Evolutionary conservation across 73 alveolate species (phyloP).

Genomic region (Stentor roeselii): DNA sequence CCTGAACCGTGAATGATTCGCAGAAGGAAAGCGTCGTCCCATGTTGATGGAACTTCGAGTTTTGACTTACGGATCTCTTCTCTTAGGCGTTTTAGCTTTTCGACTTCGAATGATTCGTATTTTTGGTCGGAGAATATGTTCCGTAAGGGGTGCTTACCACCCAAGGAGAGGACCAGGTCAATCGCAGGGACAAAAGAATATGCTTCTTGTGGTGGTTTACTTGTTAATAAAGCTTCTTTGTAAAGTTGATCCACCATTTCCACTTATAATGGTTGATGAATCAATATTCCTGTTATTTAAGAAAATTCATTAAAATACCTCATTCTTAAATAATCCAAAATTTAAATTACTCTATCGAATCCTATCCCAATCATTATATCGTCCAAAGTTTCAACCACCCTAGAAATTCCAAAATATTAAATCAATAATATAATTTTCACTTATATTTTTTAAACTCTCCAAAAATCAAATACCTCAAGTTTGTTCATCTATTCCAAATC

Average conservation of each 20-base stretch:
- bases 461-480: too few relatives aligned
- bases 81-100: background rate
- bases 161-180: background rate
- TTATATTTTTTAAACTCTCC: background rate
- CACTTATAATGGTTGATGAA: too few relatives aligned
- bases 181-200: background rate
- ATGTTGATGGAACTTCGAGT: background rate
- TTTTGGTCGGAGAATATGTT: background rate
- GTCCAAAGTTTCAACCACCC: too few relatives aligned
- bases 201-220: background rate
- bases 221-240: background rate
- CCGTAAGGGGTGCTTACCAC: background rate
- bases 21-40: background rate
- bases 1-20: background rate
- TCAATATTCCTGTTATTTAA: too few relatives aligned
- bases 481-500: background rate
- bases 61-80: background rate
- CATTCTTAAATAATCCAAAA: too few relatives aligned
- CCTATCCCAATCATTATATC: too few relatives aligned
- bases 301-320: too few relatives aligned
- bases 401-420: too few relatives aligned
- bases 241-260: background rate
- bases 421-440: background rate
- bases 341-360: too few relatives aligned
- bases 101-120: background rate